Evolutionary conservation across 139 green algal genomes (phyloP).

Genomic region (Tetraselmis striata): DNA sequence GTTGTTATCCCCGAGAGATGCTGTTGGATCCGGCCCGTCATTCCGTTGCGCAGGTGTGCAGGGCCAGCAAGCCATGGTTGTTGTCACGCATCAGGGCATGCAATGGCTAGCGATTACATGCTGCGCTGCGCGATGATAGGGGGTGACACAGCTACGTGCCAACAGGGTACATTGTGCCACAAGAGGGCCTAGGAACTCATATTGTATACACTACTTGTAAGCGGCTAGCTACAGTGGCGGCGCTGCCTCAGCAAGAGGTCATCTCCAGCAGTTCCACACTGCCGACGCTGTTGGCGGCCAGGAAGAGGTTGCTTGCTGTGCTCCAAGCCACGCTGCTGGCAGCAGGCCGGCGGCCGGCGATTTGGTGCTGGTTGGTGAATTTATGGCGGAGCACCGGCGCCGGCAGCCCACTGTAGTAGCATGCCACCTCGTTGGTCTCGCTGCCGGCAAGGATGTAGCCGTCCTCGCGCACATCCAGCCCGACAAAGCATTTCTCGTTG

Average conservation of each 20-base stretch:
- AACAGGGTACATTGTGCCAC: too few species aligned
- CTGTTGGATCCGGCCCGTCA: too few species aligned
- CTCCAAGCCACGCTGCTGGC: slow-evolving; percentile 31
- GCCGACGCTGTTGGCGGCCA: slow-evolving; percentile 34
- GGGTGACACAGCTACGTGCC: too few species aligned
- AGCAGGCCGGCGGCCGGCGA: slow-evolving; percentile 18
- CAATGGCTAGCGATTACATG: too few species aligned
- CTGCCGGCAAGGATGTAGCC: slow-evolving; percentile 58
- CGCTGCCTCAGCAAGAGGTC: background rate
- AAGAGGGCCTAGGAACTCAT: too few species aligned
- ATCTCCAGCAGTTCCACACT: slow-evolving; percentile 26
- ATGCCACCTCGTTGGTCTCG: slow-evolving; percentile 56
- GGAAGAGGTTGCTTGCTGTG: slow-evolving; percentile 13
- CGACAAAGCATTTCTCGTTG: slow-evolving; percentile 82
- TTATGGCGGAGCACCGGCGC: slow-evolving; percentile 16
- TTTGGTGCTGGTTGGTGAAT: background rate
- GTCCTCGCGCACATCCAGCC: slow-evolving; percentile 47
- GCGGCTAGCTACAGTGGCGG: too few species aligned
- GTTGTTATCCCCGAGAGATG: too few species aligned
- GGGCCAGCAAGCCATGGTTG: too few species aligned
- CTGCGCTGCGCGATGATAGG: too few species aligned
- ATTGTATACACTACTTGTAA: too few species aligned
- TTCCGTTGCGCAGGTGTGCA: too few species aligned
- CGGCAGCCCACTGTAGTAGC: slow-evolving; percentile 30
- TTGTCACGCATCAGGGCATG: too few species aligned